Percentiles rank a stretch among this genome's conserved stretches.
Conservation (phyloP, 1,284 basidiomycete species). For the Serendipita sp. region DNA sequence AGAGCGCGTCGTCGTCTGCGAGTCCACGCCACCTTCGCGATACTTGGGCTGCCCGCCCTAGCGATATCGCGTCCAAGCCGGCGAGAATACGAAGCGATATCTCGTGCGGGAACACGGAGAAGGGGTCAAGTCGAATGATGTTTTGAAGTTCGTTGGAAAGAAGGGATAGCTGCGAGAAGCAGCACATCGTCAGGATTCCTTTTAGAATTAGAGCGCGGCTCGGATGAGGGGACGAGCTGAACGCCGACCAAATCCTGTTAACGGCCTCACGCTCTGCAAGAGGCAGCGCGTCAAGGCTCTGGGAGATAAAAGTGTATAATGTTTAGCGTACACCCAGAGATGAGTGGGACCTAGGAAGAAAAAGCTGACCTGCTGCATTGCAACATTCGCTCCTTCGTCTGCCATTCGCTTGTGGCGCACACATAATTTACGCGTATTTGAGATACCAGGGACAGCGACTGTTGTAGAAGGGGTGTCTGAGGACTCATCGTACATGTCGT, state of each 20-base stretch:
- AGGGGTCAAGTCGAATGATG: conserved; percentile 92
- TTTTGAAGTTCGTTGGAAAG: conserved; percentile 83
- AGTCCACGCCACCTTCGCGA: conserved; percentile 73
- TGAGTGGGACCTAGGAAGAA: not conserved
- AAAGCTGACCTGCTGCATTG: conserved; percentile 73
- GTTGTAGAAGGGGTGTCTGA: conserved; percentile 19
- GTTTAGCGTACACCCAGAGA: conserved; percentile 3
- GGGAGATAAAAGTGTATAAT: conserved; percentile 8
- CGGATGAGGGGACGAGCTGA: conserved; percentile 86
- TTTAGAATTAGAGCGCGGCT: conserved; percentile 88
- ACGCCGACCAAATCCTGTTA: conserved; percentile 91
- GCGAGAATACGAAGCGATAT: conserved; percentile 80
- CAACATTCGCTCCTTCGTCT: conserved; percentile 85
- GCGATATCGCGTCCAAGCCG: conserved; percentile 87
- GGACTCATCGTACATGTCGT: conserved; percentile 13
- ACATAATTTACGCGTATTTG: conserved; percentile 55
- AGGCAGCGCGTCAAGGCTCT: conserved; percentile 91
- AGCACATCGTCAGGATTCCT: conserved; percentile 98
- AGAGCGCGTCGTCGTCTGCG: conserved; percentile 92
- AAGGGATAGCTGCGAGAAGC: conserved; percentile 96
- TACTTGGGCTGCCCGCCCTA: conserved; percentile 93
- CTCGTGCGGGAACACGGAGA: conserved; percentile 82
- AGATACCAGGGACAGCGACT: not conserved
- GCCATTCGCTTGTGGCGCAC: conserved; percentile 94
- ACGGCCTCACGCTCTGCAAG: conserved; percentile 79